Base-by-base conservation (phyloP, 2,329 filamentous ascomycete genomes). In the Berkeleyomyces basicola region DNA sequence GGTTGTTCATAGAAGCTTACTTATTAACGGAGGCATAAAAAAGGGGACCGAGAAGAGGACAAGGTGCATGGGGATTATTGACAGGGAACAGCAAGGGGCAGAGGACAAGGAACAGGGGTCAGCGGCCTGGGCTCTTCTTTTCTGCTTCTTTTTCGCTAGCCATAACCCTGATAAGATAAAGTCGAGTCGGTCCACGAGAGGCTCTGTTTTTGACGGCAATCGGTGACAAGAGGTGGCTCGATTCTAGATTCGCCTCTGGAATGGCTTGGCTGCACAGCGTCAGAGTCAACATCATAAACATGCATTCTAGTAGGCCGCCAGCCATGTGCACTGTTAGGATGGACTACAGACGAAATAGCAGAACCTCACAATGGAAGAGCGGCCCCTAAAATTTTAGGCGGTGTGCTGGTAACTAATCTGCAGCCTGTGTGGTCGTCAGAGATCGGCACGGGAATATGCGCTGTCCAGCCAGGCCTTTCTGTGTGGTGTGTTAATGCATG, bases 121-220 rank as follows among this genome's bases (percentile, higher is more conserved):
- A 36, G 40, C 40, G 46, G 37, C 42, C 42, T 7, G 40, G 51
- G 11, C 36, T 47, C 58, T 37, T 58, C 7, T 44, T 47, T 40
- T 46, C 14, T 47, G 7, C 33, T 55, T 37, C 58, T 14, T 60
- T 39, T 31, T 14, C 14, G 7, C 11, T 46, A 31, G 51, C 36
- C 31, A 36, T 55, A 55, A 59, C 43, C 43, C 60, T 69, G 69
- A 67, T 61, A 58, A 63, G 47, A 55, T 33, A 53, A 33, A 59
- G 3, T 37, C 49, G 14, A 33, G 49, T 31, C 36, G 49, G 23
- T 37, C 23, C 4, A 46, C 16, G 7, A 55, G 51, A 55, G 51
- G 51, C 51, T 55, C 51, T 55, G 51, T 11, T 36, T 4, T 51
- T 7, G 10, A 23, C 14, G 23, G 10, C 49, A 11, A 7, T 10